phyloP scores from a whole-genome alignment of 2,329 filamentous ascomycete genomes.

The Ascochyta clinopodiicola region DNA sequence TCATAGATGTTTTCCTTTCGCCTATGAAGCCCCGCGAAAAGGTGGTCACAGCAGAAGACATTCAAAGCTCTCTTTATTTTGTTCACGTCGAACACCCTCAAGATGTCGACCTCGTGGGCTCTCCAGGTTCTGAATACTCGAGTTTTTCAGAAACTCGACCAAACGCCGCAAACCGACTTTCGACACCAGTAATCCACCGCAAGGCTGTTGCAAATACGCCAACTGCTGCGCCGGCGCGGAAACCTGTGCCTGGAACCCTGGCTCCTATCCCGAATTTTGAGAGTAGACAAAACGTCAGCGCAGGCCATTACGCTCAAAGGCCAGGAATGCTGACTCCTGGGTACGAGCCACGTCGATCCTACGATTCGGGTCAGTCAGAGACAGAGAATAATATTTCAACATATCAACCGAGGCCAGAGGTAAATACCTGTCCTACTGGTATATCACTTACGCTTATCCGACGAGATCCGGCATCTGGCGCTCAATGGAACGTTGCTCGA shows the following conservation, averaged over 20 bases:
- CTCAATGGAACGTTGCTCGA: constrained; percentile 60
- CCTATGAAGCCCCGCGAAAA: constrained; percentile 87
- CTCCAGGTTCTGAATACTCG: constrained; percentile 21
- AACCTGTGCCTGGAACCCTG: constrained; percentile 38
- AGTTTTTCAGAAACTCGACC: constrained; percentile 19
- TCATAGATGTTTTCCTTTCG: constrained; percentile 84
- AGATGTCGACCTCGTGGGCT: constrained; percentile 46
- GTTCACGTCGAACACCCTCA: constrained; percentile 77
- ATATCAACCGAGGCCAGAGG: constrained; percentile 29
- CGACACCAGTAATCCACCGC: constrained; percentile 34
- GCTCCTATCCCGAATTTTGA: constrained; percentile 34
- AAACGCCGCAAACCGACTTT: constrained; percentile 15
- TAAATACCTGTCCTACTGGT: constrained; percentile 20
- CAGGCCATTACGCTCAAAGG: constrained; percentile 26
- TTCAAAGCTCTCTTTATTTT: constrained; percentile 89
- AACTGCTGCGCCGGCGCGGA: constrained; percentile 28
- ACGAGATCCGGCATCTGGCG: constrained; percentile 56
- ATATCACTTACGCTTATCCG: constrained; percentile 57
- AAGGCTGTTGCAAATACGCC: constrained; percentile 35
- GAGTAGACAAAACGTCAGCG: constrained; percentile 37
- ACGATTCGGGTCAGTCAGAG: constrained; percentile 29
- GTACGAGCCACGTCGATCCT: constrained; percentile 33
- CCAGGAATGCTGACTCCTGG: constrained; percentile 25
- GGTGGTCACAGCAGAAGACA: constrained; percentile 86
- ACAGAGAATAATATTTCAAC: constrained; percentile 31